phyloP scores from a whole-genome alignment of 2,329 filamentous ascomycete species.

The Fusarium drepaniforme region DNA sequence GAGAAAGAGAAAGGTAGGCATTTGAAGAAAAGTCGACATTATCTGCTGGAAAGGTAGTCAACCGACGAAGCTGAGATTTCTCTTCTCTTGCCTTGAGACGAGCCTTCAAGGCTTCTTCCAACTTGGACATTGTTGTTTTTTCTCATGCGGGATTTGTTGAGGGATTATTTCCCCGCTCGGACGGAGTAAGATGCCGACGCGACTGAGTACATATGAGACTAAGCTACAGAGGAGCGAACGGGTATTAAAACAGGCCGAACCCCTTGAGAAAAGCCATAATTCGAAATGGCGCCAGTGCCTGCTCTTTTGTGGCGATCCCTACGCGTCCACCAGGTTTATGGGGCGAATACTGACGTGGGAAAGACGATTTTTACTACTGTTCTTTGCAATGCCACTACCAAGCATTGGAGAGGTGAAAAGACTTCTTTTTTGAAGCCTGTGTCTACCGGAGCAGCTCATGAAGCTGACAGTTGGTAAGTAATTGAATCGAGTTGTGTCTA shows the following conservation, averaged over 20 bases:
- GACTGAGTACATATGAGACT: neutral
- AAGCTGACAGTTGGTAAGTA: conserved; percentile 77
- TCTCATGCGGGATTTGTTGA: conserved; percentile 26
- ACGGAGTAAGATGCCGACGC: neutral
- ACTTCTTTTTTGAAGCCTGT: conserved; percentile 83
- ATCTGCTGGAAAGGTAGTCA: conserved; percentile 71
- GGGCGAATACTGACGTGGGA: conserved; percentile 86
- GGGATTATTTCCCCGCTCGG: conserved; percentile 24
- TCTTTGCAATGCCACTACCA: conserved; percentile 72
- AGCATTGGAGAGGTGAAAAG: conserved; percentile 55
- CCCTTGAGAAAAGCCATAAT: neutral
- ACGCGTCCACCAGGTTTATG: conserved; percentile 80
- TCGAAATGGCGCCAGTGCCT: conserved; percentile 61
- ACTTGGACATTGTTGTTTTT: conserved; percentile 23
- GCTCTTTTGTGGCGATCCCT: conserved; percentile 77
- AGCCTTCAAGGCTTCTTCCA: conserved; percentile 46
- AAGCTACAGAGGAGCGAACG: too few relatives aligned
- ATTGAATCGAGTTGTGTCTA: neutral
- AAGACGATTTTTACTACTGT: conserved; percentile 86
- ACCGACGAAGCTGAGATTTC: conserved; percentile 55
- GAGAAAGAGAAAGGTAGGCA: conserved; percentile 82
- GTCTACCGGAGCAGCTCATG: conserved; percentile 77
- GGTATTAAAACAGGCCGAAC: conserved; percentile 26
- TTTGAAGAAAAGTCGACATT: conserved; percentile 85
- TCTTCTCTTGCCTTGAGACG: conserved; percentile 46